These are phyloP conservation scores for Calonectria montana DNA, from an alignment of 2,329 filamentous ascomycete species.

Conservation along the genomic window DNA sequence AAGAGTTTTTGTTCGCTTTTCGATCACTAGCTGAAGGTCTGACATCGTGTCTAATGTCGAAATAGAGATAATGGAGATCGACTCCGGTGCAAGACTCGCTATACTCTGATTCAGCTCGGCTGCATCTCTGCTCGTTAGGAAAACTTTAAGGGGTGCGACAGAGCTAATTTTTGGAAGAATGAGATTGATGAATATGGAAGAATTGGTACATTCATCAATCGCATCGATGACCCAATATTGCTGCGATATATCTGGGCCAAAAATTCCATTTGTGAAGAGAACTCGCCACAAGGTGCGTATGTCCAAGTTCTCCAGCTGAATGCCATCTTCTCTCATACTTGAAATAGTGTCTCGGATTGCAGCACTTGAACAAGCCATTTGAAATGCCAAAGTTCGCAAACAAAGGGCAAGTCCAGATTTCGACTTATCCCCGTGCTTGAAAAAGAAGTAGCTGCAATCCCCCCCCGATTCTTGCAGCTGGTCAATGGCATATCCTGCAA, in stretches of 20 bases:
- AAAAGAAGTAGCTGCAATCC: slow-evolving; percentile 40
- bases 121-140: slow-evolving; percentile 45
- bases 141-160: slow-evolving; percentile 32
- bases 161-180: slow-evolving; percentile 37
- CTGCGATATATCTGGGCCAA: background rate
- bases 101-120: slow-evolving; percentile 30
- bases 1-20: background rate
- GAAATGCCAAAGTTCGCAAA: slow-evolving; percentile 46
- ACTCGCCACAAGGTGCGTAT: slow-evolving; percentile 38
- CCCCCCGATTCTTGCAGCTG: slow-evolving; percentile 30
- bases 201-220: slow-evolving; percentile 30
- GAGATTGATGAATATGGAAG: slow-evolving; percentile 40
- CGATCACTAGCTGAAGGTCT: slow-evolving; percentile 27
- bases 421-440: slow-evolving; percentile 35
- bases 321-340: slow-evolving; percentile 38
- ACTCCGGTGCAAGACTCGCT: slow-evolving; percentile 8
- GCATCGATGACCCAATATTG: slow-evolving; percentile 48
- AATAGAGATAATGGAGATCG: slow-evolving; percentile 11
- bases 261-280: slow-evolving; percentile 33
- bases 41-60: slow-evolving; percentile 28
- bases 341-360: slow-evolving; percentile 39
- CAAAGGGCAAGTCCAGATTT: slow-evolving; percentile 36
- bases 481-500: slow-evolving; percentile 47
- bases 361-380: slow-evolving; percentile 38
- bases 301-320: slow-evolving; percentile 46